phyloP scores from a whole-genome alignment of 2,329 filamentous ascomycete species.

The Ploettnerulaceae sp. region DNA sequence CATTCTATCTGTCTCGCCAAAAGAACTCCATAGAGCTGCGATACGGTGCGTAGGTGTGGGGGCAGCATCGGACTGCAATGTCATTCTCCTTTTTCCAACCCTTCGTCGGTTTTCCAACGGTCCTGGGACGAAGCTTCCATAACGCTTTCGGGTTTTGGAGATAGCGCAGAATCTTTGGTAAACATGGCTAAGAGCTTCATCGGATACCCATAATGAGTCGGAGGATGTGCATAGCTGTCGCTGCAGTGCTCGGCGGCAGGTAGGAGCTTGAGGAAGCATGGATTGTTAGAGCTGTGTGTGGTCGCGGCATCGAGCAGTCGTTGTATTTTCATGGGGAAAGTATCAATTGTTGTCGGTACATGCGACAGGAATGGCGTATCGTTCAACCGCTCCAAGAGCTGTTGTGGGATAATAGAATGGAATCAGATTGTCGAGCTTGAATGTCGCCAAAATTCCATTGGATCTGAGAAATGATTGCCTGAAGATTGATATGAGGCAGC shows the following conservation, averaged over 20 bases:
- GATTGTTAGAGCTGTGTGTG: slow-evolving; percentile 19
- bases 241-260: slow-evolving; percentile 47
- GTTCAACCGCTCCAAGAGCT: too few species aligned
- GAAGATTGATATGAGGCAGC: slow-evolving; percentile 1
- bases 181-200: slow-evolving; percentile 47
- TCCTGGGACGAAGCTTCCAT: slow-evolving; percentile 35
- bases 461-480: not conserved
- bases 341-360: slow-evolving; percentile 1
- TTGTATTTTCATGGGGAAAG: not conserved
- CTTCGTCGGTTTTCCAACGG: slow-evolving; percentile 33
- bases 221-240: slow-evolving; percentile 36
- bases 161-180: slow-evolving; percentile 43
- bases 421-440: not conserved
- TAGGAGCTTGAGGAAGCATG: slow-evolving; percentile 45
- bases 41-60: slow-evolving; percentile 17
- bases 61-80: slow-evolving; percentile 25
- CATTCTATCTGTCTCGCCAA: slow-evolving; percentile 24
- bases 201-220: slow-evolving; percentile 55
- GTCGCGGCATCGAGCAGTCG: not conserved
- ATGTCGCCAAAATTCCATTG: not conserved
- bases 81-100: slow-evolving; percentile 33
- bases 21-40: slow-evolving; percentile 22
- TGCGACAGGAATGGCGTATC: too few species aligned
- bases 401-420: too few species aligned
- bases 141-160: slow-evolving; percentile 30